phyloP scores from a whole-genome alignment of 192 early-diverging fungal species.

The Mortierella alpina region DNA sequence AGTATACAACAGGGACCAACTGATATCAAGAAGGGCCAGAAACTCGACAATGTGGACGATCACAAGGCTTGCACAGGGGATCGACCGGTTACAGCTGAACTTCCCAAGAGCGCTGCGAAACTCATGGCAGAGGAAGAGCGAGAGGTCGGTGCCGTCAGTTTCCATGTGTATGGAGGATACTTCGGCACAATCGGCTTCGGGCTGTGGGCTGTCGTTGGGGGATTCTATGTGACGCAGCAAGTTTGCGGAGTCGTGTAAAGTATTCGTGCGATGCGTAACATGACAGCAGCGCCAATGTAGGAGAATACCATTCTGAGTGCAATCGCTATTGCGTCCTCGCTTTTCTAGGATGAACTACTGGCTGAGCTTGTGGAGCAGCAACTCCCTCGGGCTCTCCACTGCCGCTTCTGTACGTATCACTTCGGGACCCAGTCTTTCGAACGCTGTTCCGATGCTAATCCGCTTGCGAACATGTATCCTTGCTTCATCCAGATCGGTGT shows the following conservation, averaged over 20 bases:
- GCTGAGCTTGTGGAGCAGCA: constrained; percentile 22
- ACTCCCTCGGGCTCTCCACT: constrained; percentile 3
- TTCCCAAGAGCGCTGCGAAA: neutral
- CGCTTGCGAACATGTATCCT: no score
- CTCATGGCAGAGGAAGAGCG: constrained; percentile 20
- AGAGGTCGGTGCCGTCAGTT: constrained; percentile 1
- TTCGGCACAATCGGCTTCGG: constrained; percentile 1
- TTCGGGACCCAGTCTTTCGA: neutral
- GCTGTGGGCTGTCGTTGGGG: neutral
- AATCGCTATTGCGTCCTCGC: no score
- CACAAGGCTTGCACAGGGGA: neutral
- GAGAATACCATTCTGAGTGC: no score
- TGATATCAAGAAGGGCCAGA: neutral
- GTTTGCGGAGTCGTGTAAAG: constrained; percentile 19
- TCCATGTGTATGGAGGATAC: constrained; percentile 11
- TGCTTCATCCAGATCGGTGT: constrained; percentile 2
- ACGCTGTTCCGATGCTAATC: no score
- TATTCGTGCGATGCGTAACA: neutral
- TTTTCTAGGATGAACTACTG: constrained; percentile 26
- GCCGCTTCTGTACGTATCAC: constrained; percentile 10
- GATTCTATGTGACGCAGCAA: constrained; percentile 7
- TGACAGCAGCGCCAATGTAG: no score
- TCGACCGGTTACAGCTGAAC: neutral
- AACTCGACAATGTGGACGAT: neutral
- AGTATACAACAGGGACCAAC: neutral